A percentile compares a stretch with the other conserved stretches of the same genome.
Conservation (phyloP, 352 stramenopile genomes). For the Blastocystis sp. region DNA sequence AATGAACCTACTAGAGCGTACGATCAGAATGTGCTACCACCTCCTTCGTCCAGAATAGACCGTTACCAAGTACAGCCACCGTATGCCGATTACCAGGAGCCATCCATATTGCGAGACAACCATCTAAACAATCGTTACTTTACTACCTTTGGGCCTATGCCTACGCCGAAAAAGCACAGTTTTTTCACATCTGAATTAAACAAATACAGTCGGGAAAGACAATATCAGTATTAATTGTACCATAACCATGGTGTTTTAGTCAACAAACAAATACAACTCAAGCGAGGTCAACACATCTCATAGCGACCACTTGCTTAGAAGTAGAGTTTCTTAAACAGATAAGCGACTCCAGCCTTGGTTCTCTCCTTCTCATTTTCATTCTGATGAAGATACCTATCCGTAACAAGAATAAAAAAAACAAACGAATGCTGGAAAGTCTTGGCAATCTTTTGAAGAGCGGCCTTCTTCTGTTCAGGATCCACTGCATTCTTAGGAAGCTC, state of each 20-base stretch:
- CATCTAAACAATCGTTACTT: background rate
- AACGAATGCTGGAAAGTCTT: slow-evolving; percentile 56
- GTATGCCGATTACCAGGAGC: background rate
- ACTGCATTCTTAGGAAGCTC: slow-evolving; percentile 3
- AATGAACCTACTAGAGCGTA: background rate
- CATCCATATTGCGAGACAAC: background rate
- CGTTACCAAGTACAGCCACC: background rate
- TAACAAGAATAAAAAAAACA: background rate
- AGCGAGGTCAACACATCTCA: slow-evolving; percentile 6
- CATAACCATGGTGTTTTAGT: background rate
- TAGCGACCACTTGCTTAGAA: slow-evolving; percentile 54
- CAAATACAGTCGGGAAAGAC: no score
- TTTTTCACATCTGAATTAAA: no score
- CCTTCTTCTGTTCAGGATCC: slow-evolving; percentile 44
- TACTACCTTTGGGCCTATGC: background rate
- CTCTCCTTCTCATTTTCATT: slow-evolving; percentile 62
- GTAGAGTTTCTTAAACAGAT: slow-evolving; percentile 63
- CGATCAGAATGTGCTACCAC: background rate
- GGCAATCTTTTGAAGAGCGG: slow-evolving; percentile 27
- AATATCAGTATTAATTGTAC: no score
- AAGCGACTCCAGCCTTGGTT: slow-evolving; percentile 61
- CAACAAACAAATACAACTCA: slow-evolving; percentile 10
- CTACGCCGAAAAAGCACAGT: background rate
- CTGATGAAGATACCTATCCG: slow-evolving; percentile 58
- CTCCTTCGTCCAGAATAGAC: background rate